Percentiles rank a stretch among this genome's conserved stretches.
Evolutionary conservation across 805 yeast species (phyloP).

Genomic region (Yarrowia sp.): DNA sequence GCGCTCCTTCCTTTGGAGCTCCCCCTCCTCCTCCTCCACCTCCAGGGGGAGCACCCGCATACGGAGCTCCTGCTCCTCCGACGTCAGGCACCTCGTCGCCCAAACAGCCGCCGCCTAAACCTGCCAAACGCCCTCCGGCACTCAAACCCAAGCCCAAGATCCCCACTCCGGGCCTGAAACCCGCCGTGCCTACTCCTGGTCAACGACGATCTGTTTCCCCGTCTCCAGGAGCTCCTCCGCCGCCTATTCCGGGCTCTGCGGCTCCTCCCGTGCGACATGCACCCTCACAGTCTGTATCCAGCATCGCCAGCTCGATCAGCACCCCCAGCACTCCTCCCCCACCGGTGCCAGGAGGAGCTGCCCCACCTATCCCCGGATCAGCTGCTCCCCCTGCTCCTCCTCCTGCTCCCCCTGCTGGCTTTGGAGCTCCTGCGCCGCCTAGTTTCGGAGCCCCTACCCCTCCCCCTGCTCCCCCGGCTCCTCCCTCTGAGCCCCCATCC

Average conservation of each 20-base stretch:
- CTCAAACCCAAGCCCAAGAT: conserved; percentile 34
- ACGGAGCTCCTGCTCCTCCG: conserved; percentile 10
- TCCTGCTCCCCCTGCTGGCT: conserved; percentile 39
- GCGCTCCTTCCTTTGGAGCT: conserved; percentile 41
- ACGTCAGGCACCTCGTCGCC: conserved; percentile 13
- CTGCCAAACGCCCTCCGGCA: conserved; percentile 39
- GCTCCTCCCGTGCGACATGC: conserved; percentile 39
- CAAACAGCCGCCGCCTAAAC: conserved; percentile 25
- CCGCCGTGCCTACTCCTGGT: conserved; percentile 20
- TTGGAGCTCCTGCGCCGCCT: conserved; percentile 40
- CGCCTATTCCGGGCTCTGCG: conserved; percentile 40
- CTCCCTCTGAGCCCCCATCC: conserved; percentile 43
- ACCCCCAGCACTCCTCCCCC: conserved; percentile 32
- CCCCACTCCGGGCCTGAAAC: conserved; percentile 37
- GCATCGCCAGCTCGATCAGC: conserved; percentile 29
- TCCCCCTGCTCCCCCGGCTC: conserved; percentile 42
- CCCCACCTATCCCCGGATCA: conserved; percentile 20
- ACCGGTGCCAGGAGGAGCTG: conserved; percentile 30
- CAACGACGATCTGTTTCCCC: conserved; percentile 29
- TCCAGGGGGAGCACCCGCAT: conserved; percentile 14
- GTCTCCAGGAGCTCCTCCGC: conserved; percentile 33
- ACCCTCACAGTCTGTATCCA: conserved; percentile 19
- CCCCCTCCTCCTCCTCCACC: conserved; percentile 39
- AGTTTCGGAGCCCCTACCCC: conserved; percentile 37
- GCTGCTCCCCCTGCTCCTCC: conserved; percentile 41